phyloP scores from a whole-genome alignment of 441 rosid genomes.

The Lepidium campestre region DNA sequence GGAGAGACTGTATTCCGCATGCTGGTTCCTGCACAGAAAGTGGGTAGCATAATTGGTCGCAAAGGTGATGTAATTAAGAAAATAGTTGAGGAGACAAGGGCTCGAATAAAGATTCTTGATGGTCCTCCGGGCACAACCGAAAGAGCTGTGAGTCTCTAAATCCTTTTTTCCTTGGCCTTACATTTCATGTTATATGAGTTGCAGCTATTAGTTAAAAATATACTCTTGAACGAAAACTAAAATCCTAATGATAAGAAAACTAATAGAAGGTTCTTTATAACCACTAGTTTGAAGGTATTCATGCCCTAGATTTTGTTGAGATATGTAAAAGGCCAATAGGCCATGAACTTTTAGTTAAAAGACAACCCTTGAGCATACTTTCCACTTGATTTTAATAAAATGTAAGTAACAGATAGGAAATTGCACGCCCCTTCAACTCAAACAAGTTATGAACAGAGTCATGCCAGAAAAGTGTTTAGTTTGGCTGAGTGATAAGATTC shows the following conservation, averaged over 20 bases:
- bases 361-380: neutral
- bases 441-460: neutral
- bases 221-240: neutral
- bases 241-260: neutral
- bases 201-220: neutral
- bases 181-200: slow-evolving; percentile 9
- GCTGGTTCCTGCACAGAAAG: slow-evolving; percentile 98
- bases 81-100: slow-evolving; percentile 96
- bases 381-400: neutral
- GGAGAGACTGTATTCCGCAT: slow-evolving; percentile 98
- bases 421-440: neutral
- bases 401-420: slow-evolving; percentile 11
- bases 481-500: slow-evolving; percentile 7
- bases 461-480: slow-evolving; percentile 10
- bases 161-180: slow-evolving; percentile 8
- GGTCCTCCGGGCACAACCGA: slow-evolving; percentile 99
- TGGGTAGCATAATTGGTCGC: slow-evolving; percentile 97
- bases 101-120: slow-evolving; percentile 93
- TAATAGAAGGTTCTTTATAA: neutral
- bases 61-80: slow-evolving; percentile 96
- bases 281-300: neutral
- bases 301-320: slow-evolving; percentile 3
- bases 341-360: neutral
- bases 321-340: neutral
- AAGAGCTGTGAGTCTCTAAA: slow-evolving; percentile 83